phyloP scores from a whole-genome alignment of 164 flowering plant species.

The Vitis cinerea region DNA sequence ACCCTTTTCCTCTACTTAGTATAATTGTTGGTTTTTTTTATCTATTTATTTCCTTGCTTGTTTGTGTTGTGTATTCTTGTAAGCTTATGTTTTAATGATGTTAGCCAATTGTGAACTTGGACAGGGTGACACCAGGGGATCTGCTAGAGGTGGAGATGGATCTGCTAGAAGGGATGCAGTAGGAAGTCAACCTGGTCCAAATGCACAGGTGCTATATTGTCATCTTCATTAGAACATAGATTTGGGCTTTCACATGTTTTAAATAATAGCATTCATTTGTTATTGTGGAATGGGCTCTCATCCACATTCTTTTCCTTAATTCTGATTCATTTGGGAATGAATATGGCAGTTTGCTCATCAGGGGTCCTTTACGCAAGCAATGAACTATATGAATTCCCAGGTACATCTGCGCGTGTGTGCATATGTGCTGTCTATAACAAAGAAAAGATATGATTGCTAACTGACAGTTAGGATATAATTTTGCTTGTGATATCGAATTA shows the following conservation, averaged over 20 bases:
- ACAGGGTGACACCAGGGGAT: conserved; percentile 68
- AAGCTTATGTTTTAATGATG: not conserved
- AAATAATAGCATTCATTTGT: not conserved
- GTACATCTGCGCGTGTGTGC: conserved; percentile 16
- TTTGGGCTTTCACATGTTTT: not conserved
- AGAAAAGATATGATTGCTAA: not conserved
- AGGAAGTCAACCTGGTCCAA: conserved; percentile 35
- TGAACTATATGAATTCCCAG: conserved; percentile 42
- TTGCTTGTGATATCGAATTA: not conserved
- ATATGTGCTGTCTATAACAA: not conserved
- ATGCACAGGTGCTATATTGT: conserved; percentile 37
- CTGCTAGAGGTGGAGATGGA: conserved; percentile 43
- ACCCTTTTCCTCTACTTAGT: not conserved
- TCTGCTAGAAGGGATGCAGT: conserved; percentile 36
- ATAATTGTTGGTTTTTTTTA: not conserved
- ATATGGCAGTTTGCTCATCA: conserved; percentile 42
- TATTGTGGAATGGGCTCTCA: not conserved
- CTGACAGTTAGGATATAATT: not conserved
- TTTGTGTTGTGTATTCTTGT: not conserved
- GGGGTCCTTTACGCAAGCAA: conserved; percentile 36
- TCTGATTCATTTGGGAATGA: not conserved
- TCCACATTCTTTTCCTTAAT: not conserved
- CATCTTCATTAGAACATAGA: not conserved
- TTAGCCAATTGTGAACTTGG: conserved; percentile 1
- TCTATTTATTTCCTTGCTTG: not conserved